A percentile compares a stretch with the other conserved stretches of the same genome.
Conservation (phyloP, 148 eudicot genomes). For the Chenopodium album region DNA sequence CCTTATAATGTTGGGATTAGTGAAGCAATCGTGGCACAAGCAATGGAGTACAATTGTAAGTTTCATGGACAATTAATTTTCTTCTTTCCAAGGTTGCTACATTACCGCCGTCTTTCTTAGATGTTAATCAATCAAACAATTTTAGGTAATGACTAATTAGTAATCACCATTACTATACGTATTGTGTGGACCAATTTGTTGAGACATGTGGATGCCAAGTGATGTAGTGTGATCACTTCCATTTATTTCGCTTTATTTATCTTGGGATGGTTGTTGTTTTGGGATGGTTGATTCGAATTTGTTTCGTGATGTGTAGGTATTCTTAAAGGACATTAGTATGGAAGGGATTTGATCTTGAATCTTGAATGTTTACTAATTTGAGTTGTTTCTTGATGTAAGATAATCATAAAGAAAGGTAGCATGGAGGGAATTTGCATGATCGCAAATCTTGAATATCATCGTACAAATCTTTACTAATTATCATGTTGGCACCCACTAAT, state of each 20-base stretch:
- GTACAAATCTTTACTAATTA: no score
- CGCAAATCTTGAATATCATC: no score
- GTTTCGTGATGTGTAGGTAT: no score
- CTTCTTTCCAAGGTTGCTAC: constrained; percentile 6
- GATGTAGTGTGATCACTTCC: constrained; percentile 1
- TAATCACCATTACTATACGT: neutral
- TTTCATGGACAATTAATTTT: neutral
- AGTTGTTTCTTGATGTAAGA: no score
- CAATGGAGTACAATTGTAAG: constrained; percentile 11
- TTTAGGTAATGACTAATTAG: neutral
- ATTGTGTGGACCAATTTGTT: neutral
- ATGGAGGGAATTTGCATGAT: no score
- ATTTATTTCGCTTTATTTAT: neutral
- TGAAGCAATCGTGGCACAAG: constrained; percentile 14
- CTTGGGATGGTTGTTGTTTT: neutral
- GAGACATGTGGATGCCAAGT: constrained; percentile 1
- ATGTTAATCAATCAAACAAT: no score
- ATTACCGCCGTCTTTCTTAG: constrained; percentile 12
- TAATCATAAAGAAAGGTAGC: no score
- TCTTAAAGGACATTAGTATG: no score
- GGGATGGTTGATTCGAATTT: neutral
- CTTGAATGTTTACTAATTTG: no score
- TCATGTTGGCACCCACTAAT: no score
- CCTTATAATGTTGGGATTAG: neutral
- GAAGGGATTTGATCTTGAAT: no score